Base-by-base conservation (phyloP, 768 basidiomycete species). In the Chalciporus piperatus region DNA sequence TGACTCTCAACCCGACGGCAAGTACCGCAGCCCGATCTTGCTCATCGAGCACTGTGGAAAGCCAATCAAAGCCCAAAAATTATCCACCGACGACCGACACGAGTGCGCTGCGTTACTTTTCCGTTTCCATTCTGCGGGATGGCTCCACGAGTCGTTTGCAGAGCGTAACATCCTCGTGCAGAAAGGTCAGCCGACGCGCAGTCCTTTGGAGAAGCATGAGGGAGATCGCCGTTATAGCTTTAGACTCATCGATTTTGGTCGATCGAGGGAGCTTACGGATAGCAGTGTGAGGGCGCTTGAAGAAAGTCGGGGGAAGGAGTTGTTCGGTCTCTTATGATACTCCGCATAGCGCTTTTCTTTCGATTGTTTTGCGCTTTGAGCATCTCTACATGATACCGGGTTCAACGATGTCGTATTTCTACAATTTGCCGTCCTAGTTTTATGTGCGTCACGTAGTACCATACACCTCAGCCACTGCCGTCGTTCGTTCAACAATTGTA, bases 191-290 rank as follows among this genome's bases (percentile, higher is more conserved):
- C 65, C 76, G 17, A 64, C 63, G 5, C 45, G 47, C n/a, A 56
- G 19, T 35, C 62, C 63, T 9, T 25, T 56, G 20, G 41, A 65
- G 3, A 19, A 30, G 1, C 27, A 47, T 3, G 0, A 45, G 11
- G 30, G 41, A 51, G 41, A 51, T 28, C 35, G 47, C 16, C 37
- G 4, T 0, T 16, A 45, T 11, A 60, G 71, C 46, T 80, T 76
- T 57, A 74, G 78, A 23, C 45, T 80, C 48, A 77, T 79, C 48
- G 78, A 80, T 55, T 78, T 79, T 39, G 78, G 79, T n/a, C 69
- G 79, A 41, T 65, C 68, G 22, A 30, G 17, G 16, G 8, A 47
- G 19, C 32, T 17, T 1, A 37, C 35, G 5, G 16, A n/a, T n/a
- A 16, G 8, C 2, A 37, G 35, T 16, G 3, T 5, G 14, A 16